Percentiles rank a stretch among this genome's conserved stretches.
phyloP scores from a whole-genome alignment of 176 grass and related monocot genomes.

The Carex parvula region DNA sequence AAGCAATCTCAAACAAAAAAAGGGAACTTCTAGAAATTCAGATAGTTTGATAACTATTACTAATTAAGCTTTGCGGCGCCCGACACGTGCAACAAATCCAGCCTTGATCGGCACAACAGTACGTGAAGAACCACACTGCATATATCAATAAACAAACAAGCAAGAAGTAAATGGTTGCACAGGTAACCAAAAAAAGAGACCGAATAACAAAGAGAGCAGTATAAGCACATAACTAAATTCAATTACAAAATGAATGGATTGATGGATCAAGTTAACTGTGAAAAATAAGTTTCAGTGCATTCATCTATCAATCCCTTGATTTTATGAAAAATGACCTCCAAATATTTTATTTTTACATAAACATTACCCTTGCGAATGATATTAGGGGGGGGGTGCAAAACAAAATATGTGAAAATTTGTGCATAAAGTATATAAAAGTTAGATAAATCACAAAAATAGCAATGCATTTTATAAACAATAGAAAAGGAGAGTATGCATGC shows the following conservation, averaged over 20 bases:
- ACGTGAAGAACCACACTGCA: slow-evolving; percentile 78
- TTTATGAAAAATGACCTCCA: neutral
- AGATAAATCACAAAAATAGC: neutral
- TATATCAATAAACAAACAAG: neutral
- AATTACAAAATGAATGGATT: neutral
- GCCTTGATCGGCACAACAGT: slow-evolving; percentile 68
- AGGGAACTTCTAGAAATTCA: neutral
- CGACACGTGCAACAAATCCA: slow-evolving; percentile 70
- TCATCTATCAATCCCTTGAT: too few species aligned
- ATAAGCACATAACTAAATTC: neutral
- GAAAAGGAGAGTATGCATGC: neutral
- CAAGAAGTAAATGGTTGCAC: too few species aligned
- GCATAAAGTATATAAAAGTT: too few species aligned
- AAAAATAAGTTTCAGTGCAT: too few species aligned
- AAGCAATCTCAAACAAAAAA: neutral
- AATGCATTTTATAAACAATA: neutral
- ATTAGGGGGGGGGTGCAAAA: too few species aligned
- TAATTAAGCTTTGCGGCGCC: slow-evolving; percentile 39
- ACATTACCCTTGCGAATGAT: neutral
- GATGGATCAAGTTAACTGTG: too few species aligned
- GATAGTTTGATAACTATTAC: neutral
- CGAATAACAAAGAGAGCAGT: neutral
- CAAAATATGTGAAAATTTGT: too few species aligned
- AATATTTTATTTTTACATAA: neutral
- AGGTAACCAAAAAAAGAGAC: neutral